Percentiles rank a stretch among this genome's conserved stretches.
These are phyloP conservation scores for Amanita muscaria DNA, from an alignment of 768 basidiomycete species.

Conservation along the genomic window DNA sequence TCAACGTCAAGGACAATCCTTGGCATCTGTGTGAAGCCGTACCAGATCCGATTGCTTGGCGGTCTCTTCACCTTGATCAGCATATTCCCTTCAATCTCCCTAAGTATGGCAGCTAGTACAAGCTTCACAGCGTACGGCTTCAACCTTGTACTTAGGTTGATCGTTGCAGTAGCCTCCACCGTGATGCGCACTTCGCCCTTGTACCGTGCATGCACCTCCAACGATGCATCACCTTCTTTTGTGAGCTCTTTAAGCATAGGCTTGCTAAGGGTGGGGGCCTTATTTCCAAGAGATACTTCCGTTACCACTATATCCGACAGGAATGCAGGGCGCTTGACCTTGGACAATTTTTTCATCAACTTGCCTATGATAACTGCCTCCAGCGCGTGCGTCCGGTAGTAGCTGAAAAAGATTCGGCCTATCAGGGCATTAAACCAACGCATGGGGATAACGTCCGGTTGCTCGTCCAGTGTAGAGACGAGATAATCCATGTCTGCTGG, in stretches of 20 bases:
- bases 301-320: conserved; percentile 79
- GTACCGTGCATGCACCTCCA: conserved; percentile 80
- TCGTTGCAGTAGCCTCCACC: conserved; percentile 81
- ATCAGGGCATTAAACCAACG: conserved; percentile 95
- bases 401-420: conserved; percentile 87
- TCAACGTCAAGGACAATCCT: conserved; percentile 84
- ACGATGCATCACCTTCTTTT: conserved; percentile 82
- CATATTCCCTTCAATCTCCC: conserved; percentile 87
- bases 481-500: conserved; percentile 75
- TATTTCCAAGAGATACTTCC: conserved; percentile 83
- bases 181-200: conserved; percentile 87
- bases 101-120: conserved; percentile 79
- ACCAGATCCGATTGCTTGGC: conserved; percentile 94
- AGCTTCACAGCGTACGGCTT: conserved; percentile 88
- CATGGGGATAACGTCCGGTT: conserved; percentile 94
- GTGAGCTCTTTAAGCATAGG: conserved; percentile 98
- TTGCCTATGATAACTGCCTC: conserved; percentile 81
- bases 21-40: conserved; percentile 85
- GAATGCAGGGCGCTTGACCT: conserved; percentile 83
- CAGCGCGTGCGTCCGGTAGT: conserved; percentile 75
- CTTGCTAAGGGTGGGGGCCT: conserved; percentile 81
- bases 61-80: conserved; percentile 88
- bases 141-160: conserved; percentile 75
- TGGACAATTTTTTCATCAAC: conserved; percentile 89
- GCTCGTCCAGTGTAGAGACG: conserved; percentile 79